Conservation (phyloP, 2,329 filamentous ascomycete species). For the Pyrenochaeta sp. region DNA sequence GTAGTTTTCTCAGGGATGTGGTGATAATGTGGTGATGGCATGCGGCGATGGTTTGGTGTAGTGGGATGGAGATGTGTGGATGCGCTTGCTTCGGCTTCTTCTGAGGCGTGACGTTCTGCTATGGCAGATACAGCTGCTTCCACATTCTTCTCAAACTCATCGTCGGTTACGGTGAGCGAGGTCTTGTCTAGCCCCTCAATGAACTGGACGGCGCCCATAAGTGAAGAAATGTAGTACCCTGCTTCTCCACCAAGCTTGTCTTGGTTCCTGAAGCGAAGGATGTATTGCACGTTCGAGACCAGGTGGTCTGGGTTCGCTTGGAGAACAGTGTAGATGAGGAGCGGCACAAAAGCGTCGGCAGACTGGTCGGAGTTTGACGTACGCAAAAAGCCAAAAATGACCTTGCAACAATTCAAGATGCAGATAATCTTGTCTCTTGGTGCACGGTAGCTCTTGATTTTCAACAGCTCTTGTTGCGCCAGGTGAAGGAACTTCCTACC, state of each 20-base stretch:
- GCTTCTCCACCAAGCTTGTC: conserved; percentile 98
- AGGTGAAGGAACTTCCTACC: conserved; percentile 86
- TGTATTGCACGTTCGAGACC: conserved; percentile 98
- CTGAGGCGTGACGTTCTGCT: conserved; percentile 79
- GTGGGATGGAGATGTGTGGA: conserved; percentile 25
- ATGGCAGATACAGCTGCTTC: conserved; percentile 95
- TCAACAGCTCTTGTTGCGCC: conserved; percentile 92
- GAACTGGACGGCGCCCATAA: conserved; percentile 96
- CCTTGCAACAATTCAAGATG: conserved; percentile 97
- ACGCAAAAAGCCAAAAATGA: conserved; percentile 93
- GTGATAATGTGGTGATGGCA: conserved; percentile 53
- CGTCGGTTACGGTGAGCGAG: conserved; percentile 88
- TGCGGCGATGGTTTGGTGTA: conserved; percentile 40
- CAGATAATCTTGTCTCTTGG: conserved; percentile 98
- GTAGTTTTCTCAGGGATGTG: conserved; percentile 58
- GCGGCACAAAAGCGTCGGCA: conserved; percentile 88
- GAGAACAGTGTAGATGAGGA: conserved; percentile 94
- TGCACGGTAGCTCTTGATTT: conserved; percentile 97
- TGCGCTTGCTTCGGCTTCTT: conserved; percentile 22
- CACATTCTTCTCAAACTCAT: conserved; percentile 96
- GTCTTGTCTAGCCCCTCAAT: conserved; percentile 96
- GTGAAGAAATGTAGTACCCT: conserved; percentile 94
- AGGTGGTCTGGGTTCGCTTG: conserved; percentile 94
- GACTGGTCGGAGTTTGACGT: conserved; percentile 94
- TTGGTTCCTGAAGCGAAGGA: conserved; percentile 94